These are phyloP conservation scores for Candida rishiriensis DNA, from an alignment of 805 yeast species.

Conservation along the genomic window DNA sequence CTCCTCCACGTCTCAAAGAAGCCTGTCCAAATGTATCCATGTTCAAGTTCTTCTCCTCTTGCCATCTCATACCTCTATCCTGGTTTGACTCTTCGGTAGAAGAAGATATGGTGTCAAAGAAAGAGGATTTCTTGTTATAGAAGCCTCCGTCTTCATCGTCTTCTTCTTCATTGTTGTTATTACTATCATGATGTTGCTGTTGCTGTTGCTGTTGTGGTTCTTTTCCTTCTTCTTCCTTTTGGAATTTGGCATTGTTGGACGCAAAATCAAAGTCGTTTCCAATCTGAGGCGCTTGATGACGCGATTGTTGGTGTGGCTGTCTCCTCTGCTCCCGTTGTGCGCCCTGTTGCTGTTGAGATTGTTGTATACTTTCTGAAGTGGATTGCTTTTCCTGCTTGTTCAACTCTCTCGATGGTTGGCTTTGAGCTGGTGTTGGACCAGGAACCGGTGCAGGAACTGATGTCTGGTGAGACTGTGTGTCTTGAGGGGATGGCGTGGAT, in stretches of 20 bases:
- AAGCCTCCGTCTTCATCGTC: slow-evolving; percentile 30
- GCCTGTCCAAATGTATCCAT: slow-evolving; percentile 82
- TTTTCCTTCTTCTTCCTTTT: slow-evolving; percentile 39
- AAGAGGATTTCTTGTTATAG: slow-evolving; percentile 79
- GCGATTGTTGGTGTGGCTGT: background rate
- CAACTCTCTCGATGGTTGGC: slow-evolving; percentile 6
- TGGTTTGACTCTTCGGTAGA: slow-evolving; percentile 46
- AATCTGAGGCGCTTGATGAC: slow-evolving; percentile 1
- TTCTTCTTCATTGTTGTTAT: background rate
- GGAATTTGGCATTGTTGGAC: slow-evolving; percentile 67
- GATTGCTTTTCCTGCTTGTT: slow-evolving; percentile 1
- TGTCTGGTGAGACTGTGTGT: slow-evolving; percentile 4
- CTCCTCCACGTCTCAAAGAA: slow-evolving; percentile 39
- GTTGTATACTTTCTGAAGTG: slow-evolving; percentile 4
- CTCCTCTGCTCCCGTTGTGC: background rate
- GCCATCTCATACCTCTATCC: slow-evolving; percentile 50
- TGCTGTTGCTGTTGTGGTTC: background rate
- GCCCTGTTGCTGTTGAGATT: background rate
- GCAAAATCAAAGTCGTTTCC: slow-evolving; percentile 72
- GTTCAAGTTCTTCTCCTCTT: slow-evolving; percentile 68
- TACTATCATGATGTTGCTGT: too few relatives aligned
- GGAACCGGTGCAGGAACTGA: background rate
- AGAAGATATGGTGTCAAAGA: slow-evolving; percentile 82
- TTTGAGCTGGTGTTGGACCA: slow-evolving; percentile 4
- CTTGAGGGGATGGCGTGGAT: slow-evolving; percentile 8